Evolutionary conservation across 257 asterid genomes (phyloP).

Genomic region (Nemophila menziesii): DNA sequence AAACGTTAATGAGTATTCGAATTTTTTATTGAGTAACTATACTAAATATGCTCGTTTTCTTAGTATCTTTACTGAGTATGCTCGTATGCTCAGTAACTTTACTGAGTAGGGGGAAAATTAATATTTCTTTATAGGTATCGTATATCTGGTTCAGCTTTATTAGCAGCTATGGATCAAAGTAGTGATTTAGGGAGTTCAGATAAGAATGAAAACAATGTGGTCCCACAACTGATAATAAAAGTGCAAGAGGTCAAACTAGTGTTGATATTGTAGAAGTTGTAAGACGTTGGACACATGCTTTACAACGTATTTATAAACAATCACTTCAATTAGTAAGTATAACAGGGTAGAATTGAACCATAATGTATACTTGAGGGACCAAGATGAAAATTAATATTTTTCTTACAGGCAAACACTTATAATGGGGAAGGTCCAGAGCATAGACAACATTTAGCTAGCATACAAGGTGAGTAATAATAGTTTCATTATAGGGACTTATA

Average conservation of each 20-base stretch:
- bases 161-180: constrained; percentile 92
- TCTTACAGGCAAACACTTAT: constrained; percentile 71
- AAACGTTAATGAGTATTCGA: too few species aligned
- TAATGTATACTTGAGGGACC: too few species aligned
- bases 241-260: constrained; percentile 70
- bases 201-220: constrained; percentile 41
- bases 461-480: constrained; percentile 50
- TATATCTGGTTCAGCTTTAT: constrained; percentile 88
- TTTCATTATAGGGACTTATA: constrained; percentile 20
- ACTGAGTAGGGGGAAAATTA: too few species aligned
- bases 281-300: constrained; percentile 98
- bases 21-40: too few species aligned
- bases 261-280: constrained; percentile 93
- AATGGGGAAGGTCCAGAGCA: constrained; percentile 97
- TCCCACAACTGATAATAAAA: constrained; percentile 61
- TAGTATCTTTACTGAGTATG: too few species aligned
- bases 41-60: too few species aligned
- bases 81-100: too few species aligned
- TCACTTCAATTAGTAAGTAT: constrained; percentile 72
- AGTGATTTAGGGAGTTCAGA: constrained; percentile 34
- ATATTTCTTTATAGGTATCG: constrained; percentile 63
- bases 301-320: constrained; percentile 91
- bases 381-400: too few species aligned
- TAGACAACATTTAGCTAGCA: constrained; percentile 86
- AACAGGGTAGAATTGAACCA: too few species aligned